Evolutionary conservation across 2,329 filamentous ascomycete genomes (phyloP), one percentile per base, ranked within the genome.

Genomic region (Clarireedia homoeocarpa): DNA sequence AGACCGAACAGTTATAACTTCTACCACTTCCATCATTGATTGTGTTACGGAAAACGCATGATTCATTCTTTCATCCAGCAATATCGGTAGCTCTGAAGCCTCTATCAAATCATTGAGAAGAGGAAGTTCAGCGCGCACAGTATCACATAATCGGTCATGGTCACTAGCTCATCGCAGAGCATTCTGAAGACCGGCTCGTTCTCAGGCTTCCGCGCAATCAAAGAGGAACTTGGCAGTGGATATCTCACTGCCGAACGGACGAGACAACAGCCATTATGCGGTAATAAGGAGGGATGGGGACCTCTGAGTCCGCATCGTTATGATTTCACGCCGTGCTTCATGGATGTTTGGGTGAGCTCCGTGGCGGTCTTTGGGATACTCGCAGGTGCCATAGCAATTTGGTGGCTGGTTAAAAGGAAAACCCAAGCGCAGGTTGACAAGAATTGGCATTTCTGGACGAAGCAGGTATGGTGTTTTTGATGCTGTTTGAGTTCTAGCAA

Each of bases 321-420:
- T 72, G 94, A 99, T 74, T 91, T 99, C 67, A 97, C 94, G 15
- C 92, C 94, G 42, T 99, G 94, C 76, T 99, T 99, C 70, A 84
- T 97, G 66, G 95, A 99, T 70, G 82, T 95, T 23, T 91, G 89
- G 83, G 82, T 97, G 58, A 83, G 88, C 36, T 74, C 79, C 1
- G 88, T 96, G 27, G 89, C 89, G 7, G 78, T 78, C 14, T 95
- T 86, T 74, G 91, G 92, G 15, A 77, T 96, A 24, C 55, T 96
- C 24, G 79, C 86, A 61, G 94, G 94, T 57, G 78, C 84, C 6
- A 78, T 84, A 47, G 90, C 92, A 30, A 74, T 95, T 44, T 92
- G 86, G 83, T 89, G 89, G 76, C 76, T 97, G 52, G 71, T 91
- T 55, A 83, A 78, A 63, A 88, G 82, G 72, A 86, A 84, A 67